A percentile compares a stretch with the other conserved stretches of the same genome.
phyloP scores from a whole-genome alignment of 2,329 filamentous ascomycete genomes.

The Colletotrichum somersetense region DNA sequence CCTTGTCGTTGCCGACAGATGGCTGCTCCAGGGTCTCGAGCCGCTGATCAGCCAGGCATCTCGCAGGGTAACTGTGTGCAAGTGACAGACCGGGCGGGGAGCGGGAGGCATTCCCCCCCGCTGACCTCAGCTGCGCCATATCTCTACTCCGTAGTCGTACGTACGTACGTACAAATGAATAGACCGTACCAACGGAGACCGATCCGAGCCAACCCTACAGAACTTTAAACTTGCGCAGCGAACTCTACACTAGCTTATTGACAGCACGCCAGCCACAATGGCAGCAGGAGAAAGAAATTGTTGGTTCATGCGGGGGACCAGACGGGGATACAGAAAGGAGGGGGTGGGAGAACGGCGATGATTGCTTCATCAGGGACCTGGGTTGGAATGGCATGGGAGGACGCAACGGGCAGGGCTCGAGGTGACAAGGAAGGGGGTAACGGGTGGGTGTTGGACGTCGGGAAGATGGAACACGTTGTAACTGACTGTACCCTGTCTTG shows the following conservation, averaged over 20 bases:
- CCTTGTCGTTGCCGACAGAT: slow-evolving; percentile 31
- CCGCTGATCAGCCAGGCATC: slow-evolving; percentile 26
- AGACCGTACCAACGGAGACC: slow-evolving; percentile 20
- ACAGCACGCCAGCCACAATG: slow-evolving; percentile 4
- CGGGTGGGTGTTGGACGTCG: not conserved
- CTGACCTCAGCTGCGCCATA: slow-evolving; percentile 19
- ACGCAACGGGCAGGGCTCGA: not conserved
- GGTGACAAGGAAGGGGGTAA: too few relatives aligned
- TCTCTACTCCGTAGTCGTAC: too few relatives aligned
- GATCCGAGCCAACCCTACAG: slow-evolving; percentile 36
- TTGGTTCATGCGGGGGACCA: not conserved
- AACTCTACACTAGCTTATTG: slow-evolving; percentile 11
- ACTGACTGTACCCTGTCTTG: too few relatives aligned
- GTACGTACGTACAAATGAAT: too few relatives aligned
- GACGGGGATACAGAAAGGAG: not conserved
- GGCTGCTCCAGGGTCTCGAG: not conserved
- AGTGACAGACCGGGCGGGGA: slow-evolving; percentile 23
- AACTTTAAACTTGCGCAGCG: not conserved
- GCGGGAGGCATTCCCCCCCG: slow-evolving; percentile 26
- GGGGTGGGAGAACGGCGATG: not conserved
- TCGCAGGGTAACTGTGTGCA: slow-evolving; percentile 33
- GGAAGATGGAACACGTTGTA: too few relatives aligned
- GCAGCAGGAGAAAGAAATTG: slow-evolving; percentile 3
- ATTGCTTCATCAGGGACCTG: slow-evolving; percentile 2
- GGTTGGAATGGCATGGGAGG: not conserved